Conservation (phyloP, 495 filamentous ascomycete species). For the Zalerion maritima region DNA sequence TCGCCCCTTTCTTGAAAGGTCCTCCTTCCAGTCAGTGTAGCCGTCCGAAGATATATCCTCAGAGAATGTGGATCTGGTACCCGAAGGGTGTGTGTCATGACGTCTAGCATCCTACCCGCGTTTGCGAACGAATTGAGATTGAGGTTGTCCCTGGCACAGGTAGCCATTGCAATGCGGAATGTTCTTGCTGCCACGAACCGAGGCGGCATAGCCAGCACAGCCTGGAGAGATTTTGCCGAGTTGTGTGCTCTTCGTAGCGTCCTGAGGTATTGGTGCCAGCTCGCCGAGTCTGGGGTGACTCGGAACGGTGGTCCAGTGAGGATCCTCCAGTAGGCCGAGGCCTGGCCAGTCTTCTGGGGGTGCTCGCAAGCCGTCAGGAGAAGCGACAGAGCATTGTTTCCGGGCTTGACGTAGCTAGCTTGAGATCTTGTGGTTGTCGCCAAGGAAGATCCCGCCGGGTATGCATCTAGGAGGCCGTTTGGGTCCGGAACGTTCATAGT, state of each 20-base stretch:
- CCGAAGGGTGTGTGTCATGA: constrained; percentile 32
- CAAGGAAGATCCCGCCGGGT: constrained; percentile 1
- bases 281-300: constrained; percentile 53
- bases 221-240: constrained; percentile 35
- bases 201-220: constrained; percentile 37
- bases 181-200: constrained; percentile 29
- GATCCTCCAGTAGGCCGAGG: constrained; percentile 56
- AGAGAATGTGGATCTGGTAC: constrained; percentile 28
- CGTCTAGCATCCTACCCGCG: constrained; percentile 40
- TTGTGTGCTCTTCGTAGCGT: constrained; percentile 49
- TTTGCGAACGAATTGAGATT: constrained; percentile 46
- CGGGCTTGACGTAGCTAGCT: constrained; percentile 32
- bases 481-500: constrained; percentile 54
- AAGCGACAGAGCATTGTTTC: constrained; percentile 55
- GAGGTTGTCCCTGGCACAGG: constrained; percentile 53
- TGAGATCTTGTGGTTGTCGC: constrained; percentile 4
- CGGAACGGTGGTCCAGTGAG: constrained; percentile 40
- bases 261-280: constrained; percentile 51
- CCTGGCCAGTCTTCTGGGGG: constrained; percentile 32
- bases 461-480: constrained; percentile 17
- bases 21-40: too few species aligned
- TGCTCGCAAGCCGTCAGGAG: constrained; percentile 46
- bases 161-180: constrained; percentile 56
- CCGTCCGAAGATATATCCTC: constrained; percentile 25
- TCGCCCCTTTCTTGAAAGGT: constrained; percentile 2